These are phyloP conservation scores for Tuber umbilicatum DNA, from an alignment of 495 filamentous ascomycete species.

Conservation along the genomic window DNA sequence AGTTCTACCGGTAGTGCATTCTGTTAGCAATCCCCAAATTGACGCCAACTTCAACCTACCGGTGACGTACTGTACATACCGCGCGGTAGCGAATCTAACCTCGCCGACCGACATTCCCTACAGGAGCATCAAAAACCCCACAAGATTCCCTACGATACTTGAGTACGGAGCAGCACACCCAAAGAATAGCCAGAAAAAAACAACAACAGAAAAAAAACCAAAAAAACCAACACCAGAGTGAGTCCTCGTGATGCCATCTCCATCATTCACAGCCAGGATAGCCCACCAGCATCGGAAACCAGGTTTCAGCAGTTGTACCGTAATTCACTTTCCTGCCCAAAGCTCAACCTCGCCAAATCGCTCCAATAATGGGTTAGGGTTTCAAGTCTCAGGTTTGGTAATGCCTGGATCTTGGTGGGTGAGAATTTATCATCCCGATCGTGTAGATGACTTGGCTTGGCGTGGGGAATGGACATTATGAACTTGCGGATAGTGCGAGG, in stretches of 20 bases:
- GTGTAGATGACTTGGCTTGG: not conserved
- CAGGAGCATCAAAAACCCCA: not conserved
- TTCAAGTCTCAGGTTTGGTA: not conserved
- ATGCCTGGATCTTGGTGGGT: not conserved
- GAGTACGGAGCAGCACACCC: not conserved
- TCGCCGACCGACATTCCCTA: not conserved
- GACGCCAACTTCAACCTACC: not conserved
- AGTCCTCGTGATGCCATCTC: not conserved
- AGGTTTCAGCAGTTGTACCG: too few species aligned
- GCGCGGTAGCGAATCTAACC: not conserved
- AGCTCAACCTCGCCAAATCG: not conserved
- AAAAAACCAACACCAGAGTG: conserved; percentile 2
- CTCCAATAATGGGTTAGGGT: not conserved
- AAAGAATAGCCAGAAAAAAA: too few species aligned
- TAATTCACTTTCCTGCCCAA: not conserved
- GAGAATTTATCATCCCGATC: not conserved
- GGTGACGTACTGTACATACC: too few species aligned
- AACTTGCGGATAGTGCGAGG: not conserved
- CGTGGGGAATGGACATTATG: not conserved
- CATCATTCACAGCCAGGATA: not conserved
- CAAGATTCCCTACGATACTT: not conserved
- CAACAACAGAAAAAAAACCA: not conserved
- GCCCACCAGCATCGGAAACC: not conserved
- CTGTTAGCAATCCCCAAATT: not conserved
- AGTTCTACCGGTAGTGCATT: too few species aligned